Conservation (phyloP, 2,329 filamentous ascomycete genomes). For the Clarireedia paspali region DNA sequence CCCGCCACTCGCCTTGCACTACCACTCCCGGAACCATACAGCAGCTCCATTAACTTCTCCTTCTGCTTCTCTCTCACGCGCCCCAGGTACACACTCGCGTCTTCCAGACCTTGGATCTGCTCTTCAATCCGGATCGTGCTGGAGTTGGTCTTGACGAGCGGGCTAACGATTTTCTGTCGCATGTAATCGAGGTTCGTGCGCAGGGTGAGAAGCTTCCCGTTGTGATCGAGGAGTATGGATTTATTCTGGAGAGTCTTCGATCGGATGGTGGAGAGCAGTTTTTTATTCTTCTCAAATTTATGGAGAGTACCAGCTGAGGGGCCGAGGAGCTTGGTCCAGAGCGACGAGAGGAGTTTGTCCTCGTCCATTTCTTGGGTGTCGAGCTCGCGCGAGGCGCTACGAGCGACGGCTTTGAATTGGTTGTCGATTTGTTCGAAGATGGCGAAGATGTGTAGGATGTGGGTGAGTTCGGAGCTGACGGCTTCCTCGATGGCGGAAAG, state of each 20-base stretch:
- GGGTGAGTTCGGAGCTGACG: constrained; percentile 75
- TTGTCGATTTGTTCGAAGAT: constrained; percentile 90
- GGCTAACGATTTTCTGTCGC: constrained; percentile 73
- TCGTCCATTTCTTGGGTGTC: constrained; percentile 74
- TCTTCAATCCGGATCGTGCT: constrained; percentile 72
- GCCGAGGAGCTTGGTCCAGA: constrained; percentile 83
- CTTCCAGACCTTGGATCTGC: constrained; percentile 76
- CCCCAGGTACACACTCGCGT: constrained; percentile 71
- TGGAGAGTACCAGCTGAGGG: constrained; percentile 65
- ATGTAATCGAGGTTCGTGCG: constrained; percentile 84
- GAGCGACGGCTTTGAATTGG: constrained; percentile 82
- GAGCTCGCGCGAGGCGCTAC: constrained; percentile 76
- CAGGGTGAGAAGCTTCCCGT: constrained; percentile 72
- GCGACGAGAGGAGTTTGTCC: constrained; percentile 69
- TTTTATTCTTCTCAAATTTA: constrained; percentile 88
- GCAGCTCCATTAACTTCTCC: constrained; percentile 70
- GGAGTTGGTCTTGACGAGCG: constrained; percentile 63
- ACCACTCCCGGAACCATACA: constrained; percentile 47
- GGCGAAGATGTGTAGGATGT: constrained; percentile 71
- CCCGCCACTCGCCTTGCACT: constrained; percentile 11
- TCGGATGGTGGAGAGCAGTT: constrained; percentile 69
- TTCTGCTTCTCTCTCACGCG: constrained; percentile 73
- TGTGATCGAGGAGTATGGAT: constrained; percentile 76
- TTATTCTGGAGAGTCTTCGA: constrained; percentile 84
- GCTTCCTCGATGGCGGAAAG: constrained; percentile 81